Base-by-base conservation (phyloP, 1,284 basidiomycete genomes). In the Waitea zeae region DNA sequence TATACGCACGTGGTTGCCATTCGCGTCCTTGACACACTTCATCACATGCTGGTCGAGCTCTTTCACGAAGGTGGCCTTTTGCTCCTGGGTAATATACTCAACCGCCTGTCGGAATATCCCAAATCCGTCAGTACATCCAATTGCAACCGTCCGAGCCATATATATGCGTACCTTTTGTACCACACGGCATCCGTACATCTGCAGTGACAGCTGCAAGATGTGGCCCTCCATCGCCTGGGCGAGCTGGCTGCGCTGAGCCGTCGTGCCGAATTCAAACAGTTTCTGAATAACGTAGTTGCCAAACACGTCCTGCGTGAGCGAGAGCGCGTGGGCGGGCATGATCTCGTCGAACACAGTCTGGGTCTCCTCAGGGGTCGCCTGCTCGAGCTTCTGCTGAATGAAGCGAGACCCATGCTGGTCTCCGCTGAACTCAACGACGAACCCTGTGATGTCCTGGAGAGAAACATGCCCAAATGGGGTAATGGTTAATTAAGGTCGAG, bases 241-340 rank as follows among this genome's bases (percentile, higher is more conserved):
- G 30, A 97, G 60, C 6, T 70, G 56, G 2, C 69, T 67, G 48
- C 80, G 82, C 50, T 93, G 89, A 11, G 62, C 57, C 39, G 72
- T 67, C 12, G 76, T 80, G 17, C 93, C 90, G 48, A 83, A 70
- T 52, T 98, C 93, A 46, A 97, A 83, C 46, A 97, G 58, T 57
- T 96, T 96, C 55, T 98, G 93, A 39, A 96, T 76, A 38, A 90
- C 76, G 59, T 96, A 98, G 62, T 98, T 98, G 39, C 93, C 93
- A 51, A 96, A 98, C 29, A 97, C 88, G 49, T 97, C 90, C 43
- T 81, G 81, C 49, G 93, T 86, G 37, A 98, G 65, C 41, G 77
- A 70, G 33, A 87, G 57, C 2, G 79, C 67, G 47, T 78, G 74
- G 30, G 64, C 52, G 9, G 89, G 86, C 30, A 87, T 65, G 42